phyloP scores from a whole-genome alignment of 768 basidiomycete species.

The Mycena amicta region DNA sequence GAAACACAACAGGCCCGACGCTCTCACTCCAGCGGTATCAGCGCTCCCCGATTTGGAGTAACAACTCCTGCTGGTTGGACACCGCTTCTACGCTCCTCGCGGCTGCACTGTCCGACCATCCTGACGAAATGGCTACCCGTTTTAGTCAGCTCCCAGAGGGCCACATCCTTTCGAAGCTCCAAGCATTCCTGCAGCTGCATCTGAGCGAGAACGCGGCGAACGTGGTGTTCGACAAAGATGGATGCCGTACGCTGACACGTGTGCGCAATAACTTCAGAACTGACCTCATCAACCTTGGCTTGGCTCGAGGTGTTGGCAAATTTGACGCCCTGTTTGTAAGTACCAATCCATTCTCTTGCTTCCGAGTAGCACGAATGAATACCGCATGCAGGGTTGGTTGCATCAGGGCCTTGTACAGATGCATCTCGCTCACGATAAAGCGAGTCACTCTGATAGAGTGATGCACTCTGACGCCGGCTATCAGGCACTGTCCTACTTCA shows the following conservation, averaged over 20 bases:
- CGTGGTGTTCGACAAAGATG: not conserved
- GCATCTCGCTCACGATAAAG: too few species aligned
- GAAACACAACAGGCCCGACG: too few species aligned
- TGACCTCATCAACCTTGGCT: not conserved
- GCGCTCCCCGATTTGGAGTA: not conserved
- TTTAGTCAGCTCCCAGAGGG: not conserved
- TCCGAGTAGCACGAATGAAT: not conserved
- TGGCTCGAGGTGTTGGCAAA: not conserved
- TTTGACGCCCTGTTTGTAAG: not conserved
- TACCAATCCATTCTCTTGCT: not conserved
- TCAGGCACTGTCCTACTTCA: not conserved
- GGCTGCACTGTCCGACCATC: not conserved
- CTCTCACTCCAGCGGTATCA: not conserved
- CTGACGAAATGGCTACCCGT: not conserved
- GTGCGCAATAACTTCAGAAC: not conserved
- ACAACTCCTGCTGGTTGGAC: not conserved
- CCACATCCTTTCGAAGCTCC: not conserved
- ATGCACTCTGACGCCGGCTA: not conserved
- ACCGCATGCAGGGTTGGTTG: not conserved
- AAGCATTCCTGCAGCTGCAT: not conserved
- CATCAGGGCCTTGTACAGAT: not conserved
- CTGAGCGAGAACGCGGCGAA: not conserved
- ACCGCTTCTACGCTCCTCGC: not conserved
- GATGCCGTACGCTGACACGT: not conserved
- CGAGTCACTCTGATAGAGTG: not conserved